Base-by-base conservation (phyloP, 2,329 filamentous ascomycete species). In the Juglanconis sp. region DNA sequence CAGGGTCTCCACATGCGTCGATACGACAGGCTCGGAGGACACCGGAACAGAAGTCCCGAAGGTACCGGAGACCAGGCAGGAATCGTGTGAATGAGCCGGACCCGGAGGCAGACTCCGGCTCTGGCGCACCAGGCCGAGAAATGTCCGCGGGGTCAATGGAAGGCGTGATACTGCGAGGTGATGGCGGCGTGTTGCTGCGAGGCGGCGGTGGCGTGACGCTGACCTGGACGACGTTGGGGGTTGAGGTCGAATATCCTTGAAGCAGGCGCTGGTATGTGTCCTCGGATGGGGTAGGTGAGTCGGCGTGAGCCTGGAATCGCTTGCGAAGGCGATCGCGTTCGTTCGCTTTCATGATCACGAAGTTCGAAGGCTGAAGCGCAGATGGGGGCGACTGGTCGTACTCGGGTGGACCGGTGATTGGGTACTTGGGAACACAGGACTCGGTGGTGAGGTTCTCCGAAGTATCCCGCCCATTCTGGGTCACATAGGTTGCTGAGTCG, bases 41-140 rank as follows among this genome's bases (percentile, higher is more conserved):
- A 74, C 73, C 53, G 68, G 71, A 31, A 70, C 76, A 15, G 82
- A 78, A 60, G 73, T 79, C 58, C 79, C 80, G 64, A 82, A 75
- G 68, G 81, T 84, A 63, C 84, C 81, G 60, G 85, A 82, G 31
- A 85, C 77, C 6, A 81, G 82, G 10, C 82, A 80, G 15, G 81
- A 24, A 24, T 24, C 81, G 63, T 85, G 64, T 81, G 73, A 5
- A 17, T 50, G 49, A 13, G 24, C 24, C 24, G 24, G 24, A 24
- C 24, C 24, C 24, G 24, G 24, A 24, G 24, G 24, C 24, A 51
- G 79, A 75, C 47, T 80, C 80, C 63, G 83, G 81, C 60, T 76
- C 77, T 48, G 85, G 76, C 17, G 78, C 81, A 5, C 82, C 82
- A 1, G 82, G 82, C 6, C 84, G 78, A 63, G 84, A 83, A 67